These are phyloP conservation scores for Yamadazyma pseudoaaseri DNA, from an alignment of 1,139 yeast genomes.

Conservation along the genomic window DNA sequence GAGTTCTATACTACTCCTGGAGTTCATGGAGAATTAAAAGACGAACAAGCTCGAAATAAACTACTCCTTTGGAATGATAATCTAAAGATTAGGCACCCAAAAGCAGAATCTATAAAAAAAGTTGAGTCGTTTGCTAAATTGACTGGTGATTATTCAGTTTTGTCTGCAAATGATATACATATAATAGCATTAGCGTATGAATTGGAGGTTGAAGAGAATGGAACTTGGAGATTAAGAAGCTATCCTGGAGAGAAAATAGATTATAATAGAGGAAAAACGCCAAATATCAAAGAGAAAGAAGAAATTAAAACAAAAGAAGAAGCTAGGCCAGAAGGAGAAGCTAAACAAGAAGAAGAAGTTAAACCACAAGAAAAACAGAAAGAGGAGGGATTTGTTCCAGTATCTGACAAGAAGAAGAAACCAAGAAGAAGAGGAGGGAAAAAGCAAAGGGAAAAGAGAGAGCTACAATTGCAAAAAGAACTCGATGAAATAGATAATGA, in stretches of 20 bases:
- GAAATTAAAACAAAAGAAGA: slow-evolving; percentile 13
- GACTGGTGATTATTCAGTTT: slow-evolving; percentile 89
- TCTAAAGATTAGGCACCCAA: slow-evolving; percentile 73
- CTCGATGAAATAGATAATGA: slow-evolving; percentile 15
- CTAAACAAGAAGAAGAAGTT: slow-evolving; percentile 20
- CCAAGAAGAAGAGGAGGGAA: slow-evolving; percentile 63
- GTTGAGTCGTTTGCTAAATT: slow-evolving; percentile 76
- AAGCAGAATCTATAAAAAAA: slow-evolving; percentile 55
- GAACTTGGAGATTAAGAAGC: slow-evolving; percentile 67
- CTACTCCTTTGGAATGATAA: slow-evolving; percentile 73
- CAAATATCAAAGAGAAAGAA: slow-evolving; percentile 4
- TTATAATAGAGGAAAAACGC: slow-evolving; percentile 10
- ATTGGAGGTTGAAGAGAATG: slow-evolving; percentile 71
- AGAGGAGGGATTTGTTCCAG: slow-evolving; percentile 2
- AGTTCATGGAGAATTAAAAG: slow-evolving; percentile 81
- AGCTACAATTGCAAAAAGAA: slow-evolving; percentile 31
- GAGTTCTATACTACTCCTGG: slow-evolving; percentile 88
- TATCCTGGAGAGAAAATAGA: slow-evolving; percentile 61
- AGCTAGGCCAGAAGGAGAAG: slow-evolving; percentile 26
- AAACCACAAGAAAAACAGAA: slow-evolving; percentile 13
- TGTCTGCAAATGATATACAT: slow-evolving; percentile 89
- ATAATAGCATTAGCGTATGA: slow-evolving; percentile 90
- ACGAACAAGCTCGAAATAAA: slow-evolving; percentile 79
- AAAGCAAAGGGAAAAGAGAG: slow-evolving; percentile 58
- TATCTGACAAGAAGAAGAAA: slow-evolving; percentile 28